Percentiles rank a stretch among this genome's conserved stretches.
These are phyloP conservation scores for Aspergillus quadrilineatus DNA, from an alignment of 2,329 filamentous ascomycete species.

Conservation along the genomic window DNA sequence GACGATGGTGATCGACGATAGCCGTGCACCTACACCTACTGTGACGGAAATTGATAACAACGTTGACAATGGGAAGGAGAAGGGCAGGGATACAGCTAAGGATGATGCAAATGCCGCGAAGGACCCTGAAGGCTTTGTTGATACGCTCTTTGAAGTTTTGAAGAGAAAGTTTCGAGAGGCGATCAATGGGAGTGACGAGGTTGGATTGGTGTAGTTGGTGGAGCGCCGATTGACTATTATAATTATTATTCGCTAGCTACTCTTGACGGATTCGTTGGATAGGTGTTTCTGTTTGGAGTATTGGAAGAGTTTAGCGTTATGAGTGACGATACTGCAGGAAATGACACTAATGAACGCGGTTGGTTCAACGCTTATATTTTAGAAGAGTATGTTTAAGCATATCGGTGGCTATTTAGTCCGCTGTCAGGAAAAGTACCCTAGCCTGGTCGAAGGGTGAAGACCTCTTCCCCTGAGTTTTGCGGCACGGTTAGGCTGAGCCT, in stretches of 20 bases:
- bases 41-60: background rate
- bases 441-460: background rate
- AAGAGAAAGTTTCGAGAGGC: constrained; percentile 20
- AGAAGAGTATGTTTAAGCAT: background rate
- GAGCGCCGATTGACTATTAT: too few species aligned
- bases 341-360: constrained; percentile 15
- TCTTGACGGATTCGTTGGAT: background rate
- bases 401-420: background rate
- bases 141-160: constrained; percentile 19
- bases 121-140: constrained; percentile 22
- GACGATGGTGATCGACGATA: constrained; percentile 1
- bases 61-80: background rate
- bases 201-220: constrained; percentile 8
- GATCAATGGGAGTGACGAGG: constrained; percentile 32
- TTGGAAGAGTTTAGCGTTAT: constrained; percentile 2
- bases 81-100: background rate
- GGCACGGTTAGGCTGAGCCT: background rate
- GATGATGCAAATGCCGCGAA: constrained; percentile 2
- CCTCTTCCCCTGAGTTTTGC: background rate
- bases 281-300: background rate
- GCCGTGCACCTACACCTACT: background rate
- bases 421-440: background rate
- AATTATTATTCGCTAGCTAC: background rate
- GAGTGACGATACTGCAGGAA: background rate
- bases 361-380: background rate